phyloP scores from a whole-genome alignment of 768 basidiomycete genomes.

The Zangia roseola region DNA sequence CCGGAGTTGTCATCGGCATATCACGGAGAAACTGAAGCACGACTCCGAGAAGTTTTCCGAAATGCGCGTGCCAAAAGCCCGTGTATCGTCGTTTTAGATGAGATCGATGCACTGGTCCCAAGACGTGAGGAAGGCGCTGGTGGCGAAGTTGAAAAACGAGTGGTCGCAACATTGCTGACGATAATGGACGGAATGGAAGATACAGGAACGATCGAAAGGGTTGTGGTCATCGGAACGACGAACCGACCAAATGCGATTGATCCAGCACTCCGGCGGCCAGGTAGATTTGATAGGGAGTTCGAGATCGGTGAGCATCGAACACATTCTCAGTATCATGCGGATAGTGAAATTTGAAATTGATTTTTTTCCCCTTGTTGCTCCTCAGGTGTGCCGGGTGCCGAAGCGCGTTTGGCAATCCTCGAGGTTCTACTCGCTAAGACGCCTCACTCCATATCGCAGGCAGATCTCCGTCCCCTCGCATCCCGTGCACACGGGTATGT shows the following conservation, averaged over 20 bases:
- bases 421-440: conserved; percentile 79
- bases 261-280: conserved; percentile 85
- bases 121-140: conserved; percentile 85
- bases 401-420: conserved; percentile 83
- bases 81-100: conserved; percentile 93
- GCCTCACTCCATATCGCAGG: conserved; percentile 65
- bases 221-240: conserved; percentile 95
- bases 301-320: conserved; percentile 69
- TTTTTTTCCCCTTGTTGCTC: not conserved
- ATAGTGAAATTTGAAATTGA: not conserved
- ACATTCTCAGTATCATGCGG: conserved; percentile 1
- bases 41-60: conserved; percentile 84
- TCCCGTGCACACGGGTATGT: conserved; percentile 92
- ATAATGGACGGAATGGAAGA: conserved; percentile 89
- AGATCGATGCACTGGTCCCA: conserved; percentile 94
- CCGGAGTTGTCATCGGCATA: conserved; percentile 94
- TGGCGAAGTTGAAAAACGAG: conserved; percentile 93
- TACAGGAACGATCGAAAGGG: conserved; percentile 45
- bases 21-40: conserved; percentile 95
- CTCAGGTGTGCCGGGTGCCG: conserved; percentile 83
- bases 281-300: conserved; percentile 91
- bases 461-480: conserved; percentile 66
- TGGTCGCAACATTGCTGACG: conserved; percentile 93
- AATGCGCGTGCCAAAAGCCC: conserved; percentile 81
- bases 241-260: conserved; percentile 96